phyloP scores from a whole-genome alignment of 2,329 filamentous ascomycete genomes.

The Pleomassaria siparia region DNA sequence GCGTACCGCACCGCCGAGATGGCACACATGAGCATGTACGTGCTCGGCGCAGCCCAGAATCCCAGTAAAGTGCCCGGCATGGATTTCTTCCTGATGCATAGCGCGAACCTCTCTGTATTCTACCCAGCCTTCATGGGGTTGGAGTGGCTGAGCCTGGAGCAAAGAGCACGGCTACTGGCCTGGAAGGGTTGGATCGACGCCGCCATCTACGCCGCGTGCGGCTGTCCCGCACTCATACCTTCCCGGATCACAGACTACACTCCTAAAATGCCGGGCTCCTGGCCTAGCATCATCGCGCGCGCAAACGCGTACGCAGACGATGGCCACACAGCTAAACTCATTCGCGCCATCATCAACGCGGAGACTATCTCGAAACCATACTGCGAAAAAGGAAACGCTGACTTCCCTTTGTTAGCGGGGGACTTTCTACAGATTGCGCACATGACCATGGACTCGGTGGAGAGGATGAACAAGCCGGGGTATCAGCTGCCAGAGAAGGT shows the following conservation, averaged over 20 bases:
- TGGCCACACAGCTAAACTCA: constrained; percentile 75
- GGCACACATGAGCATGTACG: constrained; percentile 63
- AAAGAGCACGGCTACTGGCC: constrained; percentile 70
- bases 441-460: constrained; percentile 62
- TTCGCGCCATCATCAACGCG: constrained; percentile 57
- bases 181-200: constrained; percentile 60
- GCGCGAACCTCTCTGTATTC: constrained; percentile 72
- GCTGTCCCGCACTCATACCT: constrained; percentile 6
- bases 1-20: constrained; percentile 62
- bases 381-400: constrained; percentile 17
- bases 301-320: constrained; percentile 58
- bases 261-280: constrained; percentile 2
- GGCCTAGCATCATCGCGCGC: constrained; percentile 4
- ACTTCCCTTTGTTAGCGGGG: constrained; percentile 39
- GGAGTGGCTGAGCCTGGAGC: constrained; percentile 59
- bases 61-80: constrained; percentile 58
- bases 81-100: constrained; percentile 80
- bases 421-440: constrained; percentile 61
- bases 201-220: constrained; percentile 11
- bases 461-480: constrained; percentile 32
- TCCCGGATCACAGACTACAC: constrained; percentile 5
- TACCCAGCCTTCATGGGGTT: constrained; percentile 60
- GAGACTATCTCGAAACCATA: constrained; percentile 48
- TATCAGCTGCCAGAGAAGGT: constrained; percentile 8
- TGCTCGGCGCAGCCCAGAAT: constrained; percentile 60